phyloP scores from a whole-genome alignment of 768 basidiomycete genomes.

The Lactifluus echinatus region DNA sequence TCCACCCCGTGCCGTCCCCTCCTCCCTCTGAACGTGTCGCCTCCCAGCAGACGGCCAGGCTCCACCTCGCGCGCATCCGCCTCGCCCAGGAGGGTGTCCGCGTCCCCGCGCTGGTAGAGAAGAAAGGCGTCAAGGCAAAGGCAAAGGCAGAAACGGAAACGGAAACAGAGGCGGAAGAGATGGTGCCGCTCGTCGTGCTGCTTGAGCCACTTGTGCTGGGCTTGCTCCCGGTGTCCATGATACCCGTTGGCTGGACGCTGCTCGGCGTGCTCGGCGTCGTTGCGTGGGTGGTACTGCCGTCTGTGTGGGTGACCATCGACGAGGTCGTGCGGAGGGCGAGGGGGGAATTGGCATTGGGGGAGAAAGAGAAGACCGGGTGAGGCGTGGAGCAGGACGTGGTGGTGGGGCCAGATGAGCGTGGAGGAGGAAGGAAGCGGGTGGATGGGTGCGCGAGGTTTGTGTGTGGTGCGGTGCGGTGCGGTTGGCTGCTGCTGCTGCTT shows the following conservation, averaged over 20 bases:
- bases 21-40: background rate
- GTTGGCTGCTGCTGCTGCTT: too few relatives aligned
- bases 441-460: background rate
- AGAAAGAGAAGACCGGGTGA: background rate
- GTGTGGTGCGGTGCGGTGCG: background rate
- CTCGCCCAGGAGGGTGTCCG: conserved; percentile 45
- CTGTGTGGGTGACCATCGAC: conserved; percentile 10
- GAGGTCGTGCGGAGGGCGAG: conserved; percentile 15
- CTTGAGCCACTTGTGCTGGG: conserved; percentile 57
- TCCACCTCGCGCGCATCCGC: conserved; percentile 51
- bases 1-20: background rate
- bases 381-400: background rate
- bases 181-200: conserved; percentile 42
- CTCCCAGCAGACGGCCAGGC: too few relatives aligned
- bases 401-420: background rate
- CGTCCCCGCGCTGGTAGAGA: conserved; percentile 17
- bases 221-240: conserved; percentile 47
- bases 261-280: conserved; percentile 23
- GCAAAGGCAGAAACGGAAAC: too few relatives aligned
- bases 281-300: conserved; percentile 15
- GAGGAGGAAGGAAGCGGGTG: background rate
- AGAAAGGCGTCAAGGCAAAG: too few relatives aligned
- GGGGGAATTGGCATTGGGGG: conserved; percentile 12
- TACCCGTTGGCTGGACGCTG: conserved; percentile 28
- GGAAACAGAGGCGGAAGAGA: background rate